phyloP scores from a whole-genome alignment of 345 rosid species.

The Durio zibethinus region DNA sequence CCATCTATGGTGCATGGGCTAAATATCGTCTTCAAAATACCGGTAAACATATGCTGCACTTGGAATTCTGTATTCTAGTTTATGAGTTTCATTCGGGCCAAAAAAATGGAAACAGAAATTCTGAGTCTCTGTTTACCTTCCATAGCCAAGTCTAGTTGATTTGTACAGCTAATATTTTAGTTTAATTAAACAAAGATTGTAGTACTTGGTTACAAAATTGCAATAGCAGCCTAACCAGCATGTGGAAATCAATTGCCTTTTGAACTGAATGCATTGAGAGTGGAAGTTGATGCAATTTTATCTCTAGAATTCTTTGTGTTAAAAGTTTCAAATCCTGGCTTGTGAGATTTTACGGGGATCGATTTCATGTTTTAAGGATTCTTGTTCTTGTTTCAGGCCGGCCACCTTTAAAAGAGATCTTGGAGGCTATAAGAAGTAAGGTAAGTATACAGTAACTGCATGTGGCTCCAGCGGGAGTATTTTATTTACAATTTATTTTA shows the following conservation, averaged over 20 bases:
- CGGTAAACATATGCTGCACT: conserved; percentile 33
- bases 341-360: background rate
- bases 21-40: conserved; percentile 80
- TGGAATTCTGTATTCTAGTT: background rate
- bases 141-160: background rate
- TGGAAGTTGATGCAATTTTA: background rate
- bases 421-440: conserved; percentile 38
- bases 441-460: background rate
- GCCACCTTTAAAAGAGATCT: conserved; percentile 57
- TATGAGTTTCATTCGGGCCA: background rate
- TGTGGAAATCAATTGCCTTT: background rate
- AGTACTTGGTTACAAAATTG: background rate
- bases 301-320: background rate
- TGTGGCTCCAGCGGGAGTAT: too few species aligned
- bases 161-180: background rate
- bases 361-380: background rate
- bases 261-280: background rate
- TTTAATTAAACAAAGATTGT: background rate
- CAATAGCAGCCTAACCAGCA: background rate
- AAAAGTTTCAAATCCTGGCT: background rate
- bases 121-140: background rate
- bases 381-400: conserved; percentile 48
- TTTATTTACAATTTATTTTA: too few species aligned
- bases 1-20: conserved; percentile 79
- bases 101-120: background rate